Base-by-base conservation (phyloP, 2,329 filamentous ascomycete species). In the Colletotrichum sansevieriae region DNA sequence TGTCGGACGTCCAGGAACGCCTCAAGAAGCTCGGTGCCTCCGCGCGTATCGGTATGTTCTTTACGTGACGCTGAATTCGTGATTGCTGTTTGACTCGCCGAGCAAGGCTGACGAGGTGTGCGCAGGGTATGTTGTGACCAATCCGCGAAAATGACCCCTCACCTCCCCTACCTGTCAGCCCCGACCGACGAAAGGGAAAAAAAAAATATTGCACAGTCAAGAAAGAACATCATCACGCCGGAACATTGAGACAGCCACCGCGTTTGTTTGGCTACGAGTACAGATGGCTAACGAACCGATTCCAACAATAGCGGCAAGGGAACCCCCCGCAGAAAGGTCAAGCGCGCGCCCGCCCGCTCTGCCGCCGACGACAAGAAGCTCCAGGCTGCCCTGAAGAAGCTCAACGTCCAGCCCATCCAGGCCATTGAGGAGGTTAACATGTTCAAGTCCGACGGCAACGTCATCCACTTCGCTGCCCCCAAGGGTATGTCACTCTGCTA, bases 341-440 rank as follows among this genome's bases (percentile, higher is more conserved):
- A 98, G 94, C 97, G 97, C 85, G 93, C 95, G 75, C 93, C 97
- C 84, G 94, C 94, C 83, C 93, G 90, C 83, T 92, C 92, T 75
- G 94, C 92, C 81, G 94, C 93, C 83, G 96, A 99, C 82, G 96
- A 99, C 91, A 98, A 98, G 93, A 99, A 99, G 91, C 93, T 99
- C 74, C 96, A 99, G 87, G 90, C 91, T 72, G 87, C 94, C 72
- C 89, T 99, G 75, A 99, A 99, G 93, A 99, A 99, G 92, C 91
- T 99, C 83, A 98, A 98, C 85, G 95, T 97, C 70, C 96, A 99
- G 90, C 96, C 96, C 78, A 98, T 99, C 85, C 95, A 97, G 88
- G 94, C 93, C 75, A 99, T 99, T 78, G 96, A 99, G 91, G 96
- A 99, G 88, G 96, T 99, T 83, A 99, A 99, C 92, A 99, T 99